Conservation (phyloP, 257 asterid genomes). For the Forsythia viridissima region DNA sequence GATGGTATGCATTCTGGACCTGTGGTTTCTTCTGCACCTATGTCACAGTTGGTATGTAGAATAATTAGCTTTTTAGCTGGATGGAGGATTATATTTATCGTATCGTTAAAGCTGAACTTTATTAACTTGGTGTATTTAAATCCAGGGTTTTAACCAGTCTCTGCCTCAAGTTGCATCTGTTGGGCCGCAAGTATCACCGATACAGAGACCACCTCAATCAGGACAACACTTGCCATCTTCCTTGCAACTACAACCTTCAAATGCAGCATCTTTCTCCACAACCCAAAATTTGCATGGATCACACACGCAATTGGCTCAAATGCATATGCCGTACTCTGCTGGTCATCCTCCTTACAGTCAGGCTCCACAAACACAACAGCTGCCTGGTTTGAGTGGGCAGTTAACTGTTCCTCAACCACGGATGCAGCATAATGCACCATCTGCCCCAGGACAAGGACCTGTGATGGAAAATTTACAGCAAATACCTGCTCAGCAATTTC, state of each 20-base stretch:
- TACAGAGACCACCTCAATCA: conserved; percentile 60
- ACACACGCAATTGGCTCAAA: conserved; percentile 52
- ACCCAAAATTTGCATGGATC: conserved; percentile 54
- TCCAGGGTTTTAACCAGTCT: conserved; percentile 42
- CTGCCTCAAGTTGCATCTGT: conserved; percentile 39
- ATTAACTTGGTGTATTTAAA: not conserved
- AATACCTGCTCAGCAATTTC: conserved; percentile 49
- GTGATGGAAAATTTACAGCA: conserved; percentile 50
- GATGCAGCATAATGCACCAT: conserved; percentile 46
- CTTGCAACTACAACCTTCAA: conserved; percentile 45
- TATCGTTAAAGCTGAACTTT: conserved; percentile 6
- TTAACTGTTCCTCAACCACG: conserved; percentile 53
- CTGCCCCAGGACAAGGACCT: conserved; percentile 50
- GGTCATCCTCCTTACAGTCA: conserved; percentile 51
- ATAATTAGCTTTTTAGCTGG: conserved; percentile 1
- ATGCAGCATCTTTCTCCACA: conserved; percentile 43
- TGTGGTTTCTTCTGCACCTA: conserved; percentile 47
- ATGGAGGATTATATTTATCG: not conserved
- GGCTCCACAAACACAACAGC: conserved; percentile 50
- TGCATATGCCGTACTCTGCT: conserved; percentile 40
- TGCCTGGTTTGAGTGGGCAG: conserved; percentile 46
- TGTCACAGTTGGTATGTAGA: conserved; percentile 42
- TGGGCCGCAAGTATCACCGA: conserved; percentile 49
- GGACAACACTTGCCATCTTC: conserved; percentile 53
- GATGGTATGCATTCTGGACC: conserved; percentile 46